Evolutionary conservation across 805 yeast genomes (phyloP).

Genomic region (Lachancea nothofagi): DNA sequence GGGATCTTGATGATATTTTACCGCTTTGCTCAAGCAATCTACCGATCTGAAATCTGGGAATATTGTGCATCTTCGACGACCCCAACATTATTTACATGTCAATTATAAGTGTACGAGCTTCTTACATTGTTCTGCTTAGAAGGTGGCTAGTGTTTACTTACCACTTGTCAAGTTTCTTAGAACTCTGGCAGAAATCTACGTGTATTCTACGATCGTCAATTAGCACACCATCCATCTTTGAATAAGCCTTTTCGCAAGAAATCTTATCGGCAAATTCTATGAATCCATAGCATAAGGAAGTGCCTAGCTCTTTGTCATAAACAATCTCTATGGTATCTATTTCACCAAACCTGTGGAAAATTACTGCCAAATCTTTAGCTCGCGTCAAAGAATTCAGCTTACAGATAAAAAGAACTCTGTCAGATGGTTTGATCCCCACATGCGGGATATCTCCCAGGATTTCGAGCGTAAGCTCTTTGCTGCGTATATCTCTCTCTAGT

Average conservation of each 20-base stretch:
- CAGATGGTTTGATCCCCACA: constrained; percentile 55
- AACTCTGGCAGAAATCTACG: constrained; percentile 64
- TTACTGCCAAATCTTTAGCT: constrained; percentile 48
- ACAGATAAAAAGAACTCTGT: constrained; percentile 56
- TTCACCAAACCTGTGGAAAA: constrained; percentile 58
- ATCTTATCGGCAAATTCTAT: constrained; percentile 46
- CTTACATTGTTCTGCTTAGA: not conserved
- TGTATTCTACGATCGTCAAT: constrained; percentile 61
- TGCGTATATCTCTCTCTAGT: constrained; percentile 27
- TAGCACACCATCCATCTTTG: constrained; percentile 54
- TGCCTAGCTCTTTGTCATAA: constrained; percentile 42
- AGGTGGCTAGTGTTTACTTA: too few species aligned
- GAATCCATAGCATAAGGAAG: constrained; percentile 57
- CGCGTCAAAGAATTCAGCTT: constrained; percentile 57
- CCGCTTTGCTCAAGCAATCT: too few species aligned
- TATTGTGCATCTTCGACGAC: too few species aligned
- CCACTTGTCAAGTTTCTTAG: constrained; percentile 16
- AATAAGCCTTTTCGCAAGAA: constrained; percentile 57
- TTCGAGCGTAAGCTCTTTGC: constrained; percentile 56
- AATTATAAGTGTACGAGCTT: not conserved
- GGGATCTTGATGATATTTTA: too few species aligned
- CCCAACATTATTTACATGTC: too few species aligned
- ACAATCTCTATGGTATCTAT: constrained; percentile 49
- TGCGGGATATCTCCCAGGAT: constrained; percentile 58
- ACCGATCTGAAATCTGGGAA: too few species aligned